Percentiles rank a stretch among this genome's conserved stretches.
Conservation (phyloP, 441 rosid species). For the Syzygium malaccense region DNA sequence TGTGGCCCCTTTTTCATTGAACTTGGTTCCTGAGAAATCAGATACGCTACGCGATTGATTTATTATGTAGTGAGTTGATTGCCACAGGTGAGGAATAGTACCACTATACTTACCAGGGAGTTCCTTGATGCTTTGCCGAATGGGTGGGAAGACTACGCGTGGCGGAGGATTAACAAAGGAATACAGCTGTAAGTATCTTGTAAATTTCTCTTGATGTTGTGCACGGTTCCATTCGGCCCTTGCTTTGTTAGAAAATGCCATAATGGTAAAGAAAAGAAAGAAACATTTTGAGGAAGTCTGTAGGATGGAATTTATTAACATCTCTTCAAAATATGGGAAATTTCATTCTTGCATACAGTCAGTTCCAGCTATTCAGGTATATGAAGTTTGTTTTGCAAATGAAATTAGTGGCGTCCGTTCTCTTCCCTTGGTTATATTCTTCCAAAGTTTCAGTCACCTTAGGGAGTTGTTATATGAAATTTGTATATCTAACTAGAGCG, state of each 20-base stretch:
- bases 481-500: not conserved
- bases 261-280: not conserved
- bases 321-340: not conserved
- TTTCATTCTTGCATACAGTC: not conserved
- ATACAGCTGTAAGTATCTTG: conserved; percentile 56
- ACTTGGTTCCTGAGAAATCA: not conserved
- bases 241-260: not conserved
- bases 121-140: conserved; percentile 85
- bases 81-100: conserved; percentile 78
- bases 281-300: not conserved
- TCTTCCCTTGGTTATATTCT: not conserved
- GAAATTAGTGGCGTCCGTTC: not conserved
- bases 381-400: not conserved
- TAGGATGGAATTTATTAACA: not conserved
- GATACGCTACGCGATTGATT: conserved; percentile 27
- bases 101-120: conserved; percentile 84
- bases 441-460: not conserved
- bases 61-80: conserved; percentile 43
- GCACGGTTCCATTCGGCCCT: not conserved
- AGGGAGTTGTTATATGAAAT: not conserved
- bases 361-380: not conserved
- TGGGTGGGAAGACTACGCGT: conserved; percentile 97
- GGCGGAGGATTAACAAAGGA: conserved; percentile 96
- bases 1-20: not conserved
- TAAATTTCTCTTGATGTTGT: not conserved